Conservation (phyloP, 345 rosid species). For the Hibiscus syriacus region DNA sequence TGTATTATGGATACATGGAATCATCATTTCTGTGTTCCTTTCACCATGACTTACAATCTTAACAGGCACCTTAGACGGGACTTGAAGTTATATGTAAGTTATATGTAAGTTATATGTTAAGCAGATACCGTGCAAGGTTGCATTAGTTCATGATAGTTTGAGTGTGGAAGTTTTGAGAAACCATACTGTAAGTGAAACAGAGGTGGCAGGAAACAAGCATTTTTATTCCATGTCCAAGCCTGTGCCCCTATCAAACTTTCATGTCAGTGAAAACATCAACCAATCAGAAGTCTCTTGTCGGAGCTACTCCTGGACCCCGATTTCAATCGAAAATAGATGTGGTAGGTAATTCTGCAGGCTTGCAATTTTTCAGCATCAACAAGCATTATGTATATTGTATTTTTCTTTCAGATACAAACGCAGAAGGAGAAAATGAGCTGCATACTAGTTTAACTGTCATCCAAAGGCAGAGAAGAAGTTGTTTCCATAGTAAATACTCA, state of each 20-base stretch:
- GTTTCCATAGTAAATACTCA: slow-evolving; percentile 16
- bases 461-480: slow-evolving; percentile 13
- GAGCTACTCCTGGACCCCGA: background rate
- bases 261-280: background rate
- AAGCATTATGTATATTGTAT: no score
- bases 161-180: slow-evolving; percentile 26
- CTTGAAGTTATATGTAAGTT: slow-evolving; percentile 30
- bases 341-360: background rate
- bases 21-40: background rate
- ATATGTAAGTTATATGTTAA: slow-evolving; percentile 30
- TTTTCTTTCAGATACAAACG: no score
- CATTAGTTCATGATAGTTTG: slow-evolving; percentile 35
- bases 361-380: background rate
- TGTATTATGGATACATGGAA: background rate
- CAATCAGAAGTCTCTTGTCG: background rate
- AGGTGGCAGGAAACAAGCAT: slow-evolving; percentile 16
- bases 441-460: no score
- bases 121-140: slow-evolving; percentile 47
- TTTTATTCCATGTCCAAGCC: slow-evolving; percentile 33
- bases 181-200: slow-evolving; percentile 15
- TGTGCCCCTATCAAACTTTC: slow-evolving; percentile 20
- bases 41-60: background rate
- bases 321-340: background rate
- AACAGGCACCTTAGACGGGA: slow-evolving; percentile 49
- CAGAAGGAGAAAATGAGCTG: no score